Evolutionary conservation across 192 early-diverging fungal genomes (phyloP), one percentile per base, ranked within the genome.

Genomic region (Coemansia biformis): DNA sequence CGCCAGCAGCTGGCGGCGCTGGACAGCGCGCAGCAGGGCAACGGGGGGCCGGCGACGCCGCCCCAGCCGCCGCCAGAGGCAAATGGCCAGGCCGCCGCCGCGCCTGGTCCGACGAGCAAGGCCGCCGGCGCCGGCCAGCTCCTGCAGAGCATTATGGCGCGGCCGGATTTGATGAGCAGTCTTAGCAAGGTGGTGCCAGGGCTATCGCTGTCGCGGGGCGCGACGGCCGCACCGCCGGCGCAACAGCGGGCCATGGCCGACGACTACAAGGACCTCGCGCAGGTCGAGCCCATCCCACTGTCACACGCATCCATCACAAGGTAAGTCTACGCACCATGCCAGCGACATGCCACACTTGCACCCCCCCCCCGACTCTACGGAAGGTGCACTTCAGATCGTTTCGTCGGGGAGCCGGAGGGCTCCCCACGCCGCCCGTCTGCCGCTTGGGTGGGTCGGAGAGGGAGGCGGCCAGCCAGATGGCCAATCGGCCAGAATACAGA

Each of bases 231-330:
- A 31, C 52, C 60, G 3, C 56, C 44, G 14, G 16, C 46, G 2
- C 59, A 54, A 39, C 17, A 22, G 55, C 21, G 26, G 33, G 24
- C 24, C 6, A 6, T 6, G 24, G 24, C 24, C 17, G 18, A 17
- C 1, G 48, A 36, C 5, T 62, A 61, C 31, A 54, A 43, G 15
- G 24, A 48, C 9, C 59, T 63, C 36, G 34, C 56, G 34, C 57
- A 58, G 56, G 31, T 63, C 19, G 67, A 71, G 31, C 67, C 67
- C 28, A 56, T 71, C 30, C 56, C 60, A 14, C 36, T 71, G 48
- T 56, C 56, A 1, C 40, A 63, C 14, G 57, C 43, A 26, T 71
- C 67, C 11, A 59, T 71, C 30, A 15, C 57, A 41, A 71, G 56
- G 67, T 71, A 71, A 59, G 67, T 53, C 26, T 44, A 12, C 6